Percentiles rank a stretch among this genome's conserved stretches.
These are phyloP conservation scores for Ceratocystis alfenasii DNA, from an alignment of 2,329 filamentous ascomycete genomes.

Conservation along the genomic window DNA sequence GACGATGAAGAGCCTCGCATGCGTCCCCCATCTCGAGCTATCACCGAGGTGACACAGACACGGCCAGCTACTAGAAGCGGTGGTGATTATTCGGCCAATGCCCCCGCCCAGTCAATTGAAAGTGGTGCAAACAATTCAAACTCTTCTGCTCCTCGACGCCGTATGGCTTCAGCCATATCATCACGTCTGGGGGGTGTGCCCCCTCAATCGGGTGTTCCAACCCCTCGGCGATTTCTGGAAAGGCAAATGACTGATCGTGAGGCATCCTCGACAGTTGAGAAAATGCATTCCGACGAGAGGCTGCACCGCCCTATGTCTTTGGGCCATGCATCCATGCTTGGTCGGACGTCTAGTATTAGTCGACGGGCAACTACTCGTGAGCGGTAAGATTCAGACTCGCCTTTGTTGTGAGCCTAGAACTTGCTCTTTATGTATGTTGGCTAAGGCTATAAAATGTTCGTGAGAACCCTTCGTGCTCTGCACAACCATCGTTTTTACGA, in stretches of 20 bases:
- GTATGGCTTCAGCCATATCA: slow-evolving; percentile 39
- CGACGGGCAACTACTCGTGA: slow-evolving; percentile 27
- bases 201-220: slow-evolving; percentile 19
- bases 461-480: not conserved
- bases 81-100: slow-evolving; percentile 25
- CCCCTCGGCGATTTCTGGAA: slow-evolving; percentile 16
- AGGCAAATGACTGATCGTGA: slow-evolving; percentile 22
- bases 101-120: slow-evolving; percentile 23
- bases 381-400: slow-evolving; percentile 29
- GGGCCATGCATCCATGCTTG: slow-evolving; percentile 33
- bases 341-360: slow-evolving; percentile 37
- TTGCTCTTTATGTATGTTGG: not conserved
- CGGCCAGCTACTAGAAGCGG: slow-evolving; percentile 31
- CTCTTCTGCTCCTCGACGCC: slow-evolving; percentile 39
- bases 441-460: not conserved
- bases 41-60: slow-evolving; percentile 41
- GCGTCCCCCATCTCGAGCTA: slow-evolving; percentile 46
- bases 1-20: slow-evolving; percentile 36
- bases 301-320: slow-evolving; percentile 37
- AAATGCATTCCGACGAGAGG: slow-evolving; percentile 32
- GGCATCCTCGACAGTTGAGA: slow-evolving; percentile 28
- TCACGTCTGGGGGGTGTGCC: slow-evolving; percentile 33
- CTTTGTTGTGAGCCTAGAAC: not conserved
- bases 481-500: not conserved
- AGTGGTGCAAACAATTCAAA: slow-evolving; percentile 28